Percentiles rank a stretch among this genome's conserved stretches.
Evolutionary conservation across 1,284 basidiomycete species (phyloP).

Genomic region (Moesziomyces globuligerus): DNA sequence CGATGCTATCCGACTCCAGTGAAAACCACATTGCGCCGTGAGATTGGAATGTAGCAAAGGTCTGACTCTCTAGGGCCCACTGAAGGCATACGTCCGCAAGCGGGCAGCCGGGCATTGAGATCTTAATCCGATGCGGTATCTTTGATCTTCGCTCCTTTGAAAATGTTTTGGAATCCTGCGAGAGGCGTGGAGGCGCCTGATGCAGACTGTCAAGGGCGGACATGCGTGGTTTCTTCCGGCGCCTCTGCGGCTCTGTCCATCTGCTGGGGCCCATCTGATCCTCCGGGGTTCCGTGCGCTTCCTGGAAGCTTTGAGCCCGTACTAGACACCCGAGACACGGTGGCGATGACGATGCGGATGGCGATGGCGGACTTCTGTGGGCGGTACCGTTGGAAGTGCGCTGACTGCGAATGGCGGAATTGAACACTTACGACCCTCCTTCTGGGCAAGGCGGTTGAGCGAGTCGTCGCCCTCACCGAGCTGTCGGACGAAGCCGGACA

Average conservation of each 20-base stretch:
- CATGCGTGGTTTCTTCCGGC: not conserved
- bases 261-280: too few species aligned
- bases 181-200: slow-evolving; percentile 45
- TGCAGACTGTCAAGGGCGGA: slow-evolving; percentile 66
- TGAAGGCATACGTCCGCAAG: slow-evolving; percentile 22
- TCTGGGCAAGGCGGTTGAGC: slow-evolving; percentile 93
- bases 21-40: not conserved
- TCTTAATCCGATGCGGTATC: slow-evolving; percentile 60
- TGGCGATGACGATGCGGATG: not conserved
- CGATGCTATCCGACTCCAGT: not conserved
- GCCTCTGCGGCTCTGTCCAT: too few species aligned
- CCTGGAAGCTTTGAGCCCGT: too few species aligned
- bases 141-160: slow-evolving; percentile 60
- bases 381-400: too few species aligned
- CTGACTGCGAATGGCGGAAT: not conserved
- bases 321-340: too few species aligned
- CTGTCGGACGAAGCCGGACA: slow-evolving; percentile 92
- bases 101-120: slow-evolving; percentile 51
- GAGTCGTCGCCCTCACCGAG: slow-evolving; percentile 98
- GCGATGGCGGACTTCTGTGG: not conserved
- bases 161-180: slow-evolving; percentile 63
- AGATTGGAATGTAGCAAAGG: slow-evolving; percentile 54
- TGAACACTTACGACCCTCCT: slow-evolving; percentile 85
- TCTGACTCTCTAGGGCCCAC: slow-evolving; percentile 65
- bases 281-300: too few species aligned